These are phyloP conservation scores for Gossypium davidsonii DNA, from an alignment of 441 rosid species.

Conservation along the genomic window DNA sequence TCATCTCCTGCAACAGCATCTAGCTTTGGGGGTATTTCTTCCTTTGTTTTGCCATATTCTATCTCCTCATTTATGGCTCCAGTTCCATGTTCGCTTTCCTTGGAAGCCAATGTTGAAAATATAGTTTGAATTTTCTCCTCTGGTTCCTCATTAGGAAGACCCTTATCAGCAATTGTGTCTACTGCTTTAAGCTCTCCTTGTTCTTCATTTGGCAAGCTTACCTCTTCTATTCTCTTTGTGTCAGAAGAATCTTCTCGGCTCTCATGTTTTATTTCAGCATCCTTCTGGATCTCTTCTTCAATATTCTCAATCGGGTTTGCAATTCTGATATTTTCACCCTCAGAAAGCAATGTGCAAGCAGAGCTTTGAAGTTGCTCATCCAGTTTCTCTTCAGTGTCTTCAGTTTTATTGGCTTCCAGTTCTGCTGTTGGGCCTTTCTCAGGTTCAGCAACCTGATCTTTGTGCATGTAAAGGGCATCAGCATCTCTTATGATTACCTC, in stretches of 20 bases:
- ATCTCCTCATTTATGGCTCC: constrained; percentile 12
- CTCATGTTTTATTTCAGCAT: neutral
- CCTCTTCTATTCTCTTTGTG: constrained; percentile 8
- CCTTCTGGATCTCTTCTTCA: constrained; percentile 10
- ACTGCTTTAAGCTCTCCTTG: neutral
- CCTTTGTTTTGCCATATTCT: constrained; percentile 15
- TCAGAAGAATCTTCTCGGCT: constrained; percentile 14
- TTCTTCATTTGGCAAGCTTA: neutral
- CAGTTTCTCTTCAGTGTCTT: constrained; percentile 12
- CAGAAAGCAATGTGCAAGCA: neutral
- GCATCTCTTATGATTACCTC: neutral
- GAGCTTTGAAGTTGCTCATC: constrained; percentile 9
- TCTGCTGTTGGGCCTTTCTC: constrained; percentile 9
- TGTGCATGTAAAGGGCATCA: neutral
- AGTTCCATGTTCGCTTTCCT: constrained; percentile 7
- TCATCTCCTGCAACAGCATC: constrained; percentile 15
- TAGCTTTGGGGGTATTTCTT: neutral
- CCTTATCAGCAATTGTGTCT: constrained; percentile 9
- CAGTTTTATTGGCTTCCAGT: constrained; percentile 8
- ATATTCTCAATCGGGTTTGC: neutral
- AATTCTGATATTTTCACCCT: constrained; percentile 7
- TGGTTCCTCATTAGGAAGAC: constrained; percentile 10
- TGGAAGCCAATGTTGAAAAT: neutral
- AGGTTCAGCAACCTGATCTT: neutral
- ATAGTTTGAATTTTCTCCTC: constrained; percentile 2